These are phyloP conservation scores for Drosera capensis DNA, from an alignment of 148 eudicot genomes.

Conservation along the genomic window DNA sequence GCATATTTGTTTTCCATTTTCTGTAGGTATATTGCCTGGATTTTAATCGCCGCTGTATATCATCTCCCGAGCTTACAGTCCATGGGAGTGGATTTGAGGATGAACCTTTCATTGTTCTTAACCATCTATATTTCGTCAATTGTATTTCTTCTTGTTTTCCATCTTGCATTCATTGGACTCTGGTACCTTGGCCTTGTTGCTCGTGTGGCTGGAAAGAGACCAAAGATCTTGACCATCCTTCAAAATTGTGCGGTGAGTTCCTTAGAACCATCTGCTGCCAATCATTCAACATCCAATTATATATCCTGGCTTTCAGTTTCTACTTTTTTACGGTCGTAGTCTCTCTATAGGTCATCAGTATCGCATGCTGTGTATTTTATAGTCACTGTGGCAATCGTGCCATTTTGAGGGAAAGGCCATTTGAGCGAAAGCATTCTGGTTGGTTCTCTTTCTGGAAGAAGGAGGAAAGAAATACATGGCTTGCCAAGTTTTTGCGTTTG, in stretches of 20 bases:
- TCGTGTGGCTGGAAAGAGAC: constrained; percentile 84
- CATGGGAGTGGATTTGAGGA: constrained; percentile 97
- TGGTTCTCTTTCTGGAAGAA: constrained; percentile 79
- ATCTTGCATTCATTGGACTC: constrained; percentile 73
- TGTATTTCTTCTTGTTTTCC: constrained; percentile 83
- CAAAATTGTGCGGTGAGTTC: constrained; percentile 93
- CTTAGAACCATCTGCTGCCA: not conserved
- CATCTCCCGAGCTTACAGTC: constrained; percentile 98
- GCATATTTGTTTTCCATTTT: constrained; percentile 6
- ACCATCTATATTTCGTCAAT: constrained; percentile 77
- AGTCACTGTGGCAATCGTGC: constrained; percentile 98
- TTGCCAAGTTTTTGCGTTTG: constrained; percentile 67
- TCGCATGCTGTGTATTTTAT: constrained; percentile 97
- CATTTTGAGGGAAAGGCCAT: constrained; percentile 41
- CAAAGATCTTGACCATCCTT: constrained; percentile 69
- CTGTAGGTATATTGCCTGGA: constrained; percentile 89
- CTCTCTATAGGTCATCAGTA: constrained; percentile 69
- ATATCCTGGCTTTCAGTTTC: no score
- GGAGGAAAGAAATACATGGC: constrained; percentile 76
- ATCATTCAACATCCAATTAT: not conserved
- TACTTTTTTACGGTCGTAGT: constrained; percentile 2
- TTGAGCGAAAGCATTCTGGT: constrained; percentile 39
- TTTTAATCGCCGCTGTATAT: constrained; percentile 83
- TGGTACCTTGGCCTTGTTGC: constrained; percentile 99
- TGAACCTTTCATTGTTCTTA: constrained; percentile 92